These are phyloP conservation scores for Lichina pygmaea DNA, from an alignment of 495 filamentous ascomycete genomes.

Conservation along the genomic window DNA sequence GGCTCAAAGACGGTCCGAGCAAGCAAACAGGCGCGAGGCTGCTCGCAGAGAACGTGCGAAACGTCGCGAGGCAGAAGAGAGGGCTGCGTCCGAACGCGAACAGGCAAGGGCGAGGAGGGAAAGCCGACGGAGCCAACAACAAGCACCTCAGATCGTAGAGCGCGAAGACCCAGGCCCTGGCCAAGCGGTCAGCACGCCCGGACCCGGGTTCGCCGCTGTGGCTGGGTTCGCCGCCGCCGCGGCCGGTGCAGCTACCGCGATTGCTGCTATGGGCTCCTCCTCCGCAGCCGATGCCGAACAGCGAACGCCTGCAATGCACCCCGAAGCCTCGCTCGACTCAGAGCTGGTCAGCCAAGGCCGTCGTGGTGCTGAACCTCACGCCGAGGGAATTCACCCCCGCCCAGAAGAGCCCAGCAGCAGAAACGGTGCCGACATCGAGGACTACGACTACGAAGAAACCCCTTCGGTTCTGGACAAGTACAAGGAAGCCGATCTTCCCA, in stretches of 20 bases:
- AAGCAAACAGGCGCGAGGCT: neutral
- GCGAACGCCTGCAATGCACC: no score
- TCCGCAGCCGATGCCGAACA: neutral
- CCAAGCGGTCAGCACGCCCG: no score
- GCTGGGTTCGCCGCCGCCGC: neutral
- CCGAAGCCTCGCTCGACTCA: no score
- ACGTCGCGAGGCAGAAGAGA: neutral
- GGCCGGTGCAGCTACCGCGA: neutral
- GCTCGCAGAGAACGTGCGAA: neutral
- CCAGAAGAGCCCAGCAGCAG: neutral
- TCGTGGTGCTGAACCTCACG: no score
- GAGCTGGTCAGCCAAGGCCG: no score
- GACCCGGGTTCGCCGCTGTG: neutral
- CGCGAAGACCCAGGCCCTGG: no score
- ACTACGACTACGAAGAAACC: neutral
- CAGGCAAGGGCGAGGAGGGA: neutral
- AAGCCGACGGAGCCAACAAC: neutral
- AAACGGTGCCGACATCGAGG: neutral
- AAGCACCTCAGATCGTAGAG: neutral
- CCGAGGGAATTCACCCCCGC: no score
- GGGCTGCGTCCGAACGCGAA: neutral
- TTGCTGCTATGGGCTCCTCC: neutral
- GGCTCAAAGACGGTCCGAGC: neutral
- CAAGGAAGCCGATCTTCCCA: constrained; percentile 7
- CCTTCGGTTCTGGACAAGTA: constrained; percentile 4